phyloP scores from a whole-genome alignment of 257 asterid genomes.

The Thymus quinquecostatus region DNA sequence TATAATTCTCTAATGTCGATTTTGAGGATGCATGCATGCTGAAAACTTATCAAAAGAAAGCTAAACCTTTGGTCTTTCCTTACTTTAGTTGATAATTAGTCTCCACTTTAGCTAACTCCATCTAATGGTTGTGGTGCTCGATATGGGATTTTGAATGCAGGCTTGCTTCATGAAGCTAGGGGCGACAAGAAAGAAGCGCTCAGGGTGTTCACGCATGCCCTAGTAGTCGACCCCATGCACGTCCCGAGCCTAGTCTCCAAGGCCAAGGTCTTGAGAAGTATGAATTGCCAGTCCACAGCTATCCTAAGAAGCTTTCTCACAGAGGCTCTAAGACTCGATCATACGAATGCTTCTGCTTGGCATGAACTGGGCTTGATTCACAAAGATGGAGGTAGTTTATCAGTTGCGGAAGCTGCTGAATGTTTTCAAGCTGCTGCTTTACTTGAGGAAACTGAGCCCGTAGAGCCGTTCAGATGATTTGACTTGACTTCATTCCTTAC shows the following conservation, averaged over 20 bases:
- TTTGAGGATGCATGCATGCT: neutral
- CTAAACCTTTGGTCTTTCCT: neutral
- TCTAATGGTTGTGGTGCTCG: slow-evolving; percentile 5
- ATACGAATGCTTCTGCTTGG: slow-evolving; percentile 73
- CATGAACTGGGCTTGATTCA: slow-evolving; percentile 73
- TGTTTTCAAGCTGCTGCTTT: slow-evolving; percentile 76
- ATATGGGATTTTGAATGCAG: slow-evolving; percentile 42
- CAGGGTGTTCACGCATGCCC: slow-evolving; percentile 57
- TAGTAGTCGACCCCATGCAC: slow-evolving; percentile 64
- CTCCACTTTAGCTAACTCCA: neutral
- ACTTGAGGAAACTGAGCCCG: slow-evolving; percentile 77
- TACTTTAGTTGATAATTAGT: neutral
- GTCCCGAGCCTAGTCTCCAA: slow-evolving; percentile 73
- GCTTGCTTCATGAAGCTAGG: slow-evolving; percentile 76
- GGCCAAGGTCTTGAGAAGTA: slow-evolving; percentile 59
- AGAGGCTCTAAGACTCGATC: slow-evolving; percentile 76
- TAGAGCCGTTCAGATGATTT: slow-evolving; percentile 77
- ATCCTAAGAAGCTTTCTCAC: slow-evolving; percentile 63
- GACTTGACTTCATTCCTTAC: neutral
- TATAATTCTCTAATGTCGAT: neutral
- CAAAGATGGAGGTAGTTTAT: slow-evolving; percentile 60
- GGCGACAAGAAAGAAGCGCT: slow-evolving; percentile 66
- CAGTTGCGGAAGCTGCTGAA: slow-evolving; percentile 68
- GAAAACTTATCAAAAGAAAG: neutral
- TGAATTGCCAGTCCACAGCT: slow-evolving; percentile 48